These are phyloP conservation scores for Geotrichum bryndzae DNA, from an alignment of 1,139 yeast species.

Conservation along the genomic window DNA sequence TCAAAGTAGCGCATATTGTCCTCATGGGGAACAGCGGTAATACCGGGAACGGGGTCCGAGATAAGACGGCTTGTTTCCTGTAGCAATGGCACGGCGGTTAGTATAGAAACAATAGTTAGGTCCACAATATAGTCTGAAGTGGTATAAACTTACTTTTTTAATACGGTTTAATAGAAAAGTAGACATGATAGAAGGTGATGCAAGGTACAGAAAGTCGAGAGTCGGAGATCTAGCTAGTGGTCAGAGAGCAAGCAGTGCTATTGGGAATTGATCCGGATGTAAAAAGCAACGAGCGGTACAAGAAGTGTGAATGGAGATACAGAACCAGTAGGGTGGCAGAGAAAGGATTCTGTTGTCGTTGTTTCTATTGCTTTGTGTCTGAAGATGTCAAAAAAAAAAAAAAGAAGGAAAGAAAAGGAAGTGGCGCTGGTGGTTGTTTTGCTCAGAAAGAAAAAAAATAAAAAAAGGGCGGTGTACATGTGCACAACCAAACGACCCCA, in stretches of 20 bases:
- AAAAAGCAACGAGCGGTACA: not conserved
- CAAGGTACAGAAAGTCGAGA: not conserved
- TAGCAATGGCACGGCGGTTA: not conserved
- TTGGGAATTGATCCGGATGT: not conserved
- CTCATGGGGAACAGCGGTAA: slow-evolving; percentile 86
- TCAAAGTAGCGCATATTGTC: slow-evolving; percentile 89
- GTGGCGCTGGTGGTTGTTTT: not conserved
- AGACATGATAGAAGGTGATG: slow-evolving; percentile 7
- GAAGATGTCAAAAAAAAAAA: not conserved
- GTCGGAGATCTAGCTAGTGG: not conserved
- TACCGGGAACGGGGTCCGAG: slow-evolving; percentile 96
- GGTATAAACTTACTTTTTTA: slow-evolving; percentile 12
- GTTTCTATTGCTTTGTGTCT: not conserved
- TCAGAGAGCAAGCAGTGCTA: not conserved
- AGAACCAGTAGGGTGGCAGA: not conserved
- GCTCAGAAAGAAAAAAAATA: not conserved
- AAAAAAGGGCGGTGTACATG: not conserved
- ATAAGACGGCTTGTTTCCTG: slow-evolving; percentile 86
- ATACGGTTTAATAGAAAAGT: slow-evolving; percentile 15
- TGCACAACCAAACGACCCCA: not conserved
- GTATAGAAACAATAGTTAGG: not conserved
- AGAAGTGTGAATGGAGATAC: not conserved
- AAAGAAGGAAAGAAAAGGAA: not conserved
- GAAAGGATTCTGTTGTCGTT: not conserved
- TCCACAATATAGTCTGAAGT: not conserved